Base-by-base conservation (phyloP, 202 grass and related monocot genomes). In the Panicum hallii region DNA sequence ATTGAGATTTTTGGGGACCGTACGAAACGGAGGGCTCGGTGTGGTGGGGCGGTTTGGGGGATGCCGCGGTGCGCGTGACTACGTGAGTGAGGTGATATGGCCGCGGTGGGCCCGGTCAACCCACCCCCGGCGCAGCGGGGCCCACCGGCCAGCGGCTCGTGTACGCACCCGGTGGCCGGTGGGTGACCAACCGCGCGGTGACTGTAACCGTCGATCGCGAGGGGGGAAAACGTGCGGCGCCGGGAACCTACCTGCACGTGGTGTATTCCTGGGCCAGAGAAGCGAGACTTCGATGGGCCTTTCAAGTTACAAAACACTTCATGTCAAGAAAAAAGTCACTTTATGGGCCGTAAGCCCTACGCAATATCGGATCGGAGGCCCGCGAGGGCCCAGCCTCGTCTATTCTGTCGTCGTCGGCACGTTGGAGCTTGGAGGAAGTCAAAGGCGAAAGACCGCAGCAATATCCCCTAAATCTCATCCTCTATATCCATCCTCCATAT, bases 1-100 rank as follows among this genome's bases (percentile, higher is more conserved):
- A 63, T 38, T 74, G 87, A 79, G 81, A 88, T 79, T 79, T 84
- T 84, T 84, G 68, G 60, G 74, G 49, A 49, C 81, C 87, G 87
- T 89, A 79, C 67, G 75, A 89, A 74, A 75, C 72, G 81, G 76
- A 84, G 75, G 75, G 61, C 81, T 84, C 61, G 80, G 74, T 30
- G n/a, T 32, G 45, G 47, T 53, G 69, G 44, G 22, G 22, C 22
- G 46, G 22, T 69, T 22, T 62, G 41, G 67, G 49, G 36, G 65
- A 69, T 55, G 41, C 67, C n/a, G 64, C 63, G 30, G 60, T 28
- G 79, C 66, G 79, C 72, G 72, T 74, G 46, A 67, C 52, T 22
- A 11, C 19, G 64, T 28, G 78, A 54, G 45, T 45, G 44, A 55
- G 71, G 58, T 65, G 41, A 78, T 20, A 34, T 30, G 55, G 19